Conservation (phyloP, 441 rosid genomes). For the Breynia disticha region DNA sequence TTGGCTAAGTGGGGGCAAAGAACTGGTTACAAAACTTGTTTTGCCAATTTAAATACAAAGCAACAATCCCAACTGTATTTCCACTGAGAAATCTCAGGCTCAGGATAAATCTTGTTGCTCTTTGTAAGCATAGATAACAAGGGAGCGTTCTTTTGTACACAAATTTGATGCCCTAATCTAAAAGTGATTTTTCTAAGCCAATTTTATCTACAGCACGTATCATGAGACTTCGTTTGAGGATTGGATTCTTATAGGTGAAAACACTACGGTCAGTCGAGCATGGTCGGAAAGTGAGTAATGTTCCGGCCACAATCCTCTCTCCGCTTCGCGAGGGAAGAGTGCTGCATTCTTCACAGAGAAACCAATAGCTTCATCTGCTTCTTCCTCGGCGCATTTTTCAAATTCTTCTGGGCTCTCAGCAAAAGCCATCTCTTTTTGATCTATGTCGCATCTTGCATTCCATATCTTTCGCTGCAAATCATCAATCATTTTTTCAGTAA, state of each 20-base stretch:
- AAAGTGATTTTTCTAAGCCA: background rate
- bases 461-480: constrained; percentile 49
- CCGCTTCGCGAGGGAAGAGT: constrained; percentile 77
- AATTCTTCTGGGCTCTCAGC: constrained; percentile 14
- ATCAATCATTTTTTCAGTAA: background rate
- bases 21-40: constrained; percentile 1
- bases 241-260: constrained; percentile 56
- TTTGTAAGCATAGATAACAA: no score
- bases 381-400: constrained; percentile 15
- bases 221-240: constrained; percentile 14
- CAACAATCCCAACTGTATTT: no score
- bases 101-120: no score
- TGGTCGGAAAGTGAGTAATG: constrained; percentile 83
- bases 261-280: constrained; percentile 77
- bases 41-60: background rate
- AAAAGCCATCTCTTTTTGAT: constrained; percentile 15
- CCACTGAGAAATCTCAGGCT: no score
- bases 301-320: constrained; percentile 86
- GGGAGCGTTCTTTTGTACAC: constrained; percentile 4
- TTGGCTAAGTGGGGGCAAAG: constrained; percentile 9
- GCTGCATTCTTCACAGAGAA: constrained; percentile 61
- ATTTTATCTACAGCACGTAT: constrained; percentile 11
- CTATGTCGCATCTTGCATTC: constrained; percentile 36
- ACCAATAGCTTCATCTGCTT: constrained; percentile 44
- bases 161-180: constrained; percentile 4